Evolutionary conservation across 192 early-diverging fungal genomes (phyloP).

Genomic region (Coemansia sp.): DNA sequence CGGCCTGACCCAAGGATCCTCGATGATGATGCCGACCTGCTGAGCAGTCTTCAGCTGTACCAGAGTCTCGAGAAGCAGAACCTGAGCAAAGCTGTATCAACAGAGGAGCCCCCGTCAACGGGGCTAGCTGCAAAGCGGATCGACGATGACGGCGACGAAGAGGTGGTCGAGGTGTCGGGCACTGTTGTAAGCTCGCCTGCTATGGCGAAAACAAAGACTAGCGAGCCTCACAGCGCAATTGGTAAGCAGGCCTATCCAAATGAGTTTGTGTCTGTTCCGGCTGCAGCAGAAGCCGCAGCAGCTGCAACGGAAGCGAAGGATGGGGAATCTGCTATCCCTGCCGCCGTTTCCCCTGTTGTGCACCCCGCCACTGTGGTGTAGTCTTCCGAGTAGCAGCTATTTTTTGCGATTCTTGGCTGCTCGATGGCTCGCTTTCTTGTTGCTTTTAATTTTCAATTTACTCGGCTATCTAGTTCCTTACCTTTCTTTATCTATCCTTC

Average conservation of each 20-base stretch:
- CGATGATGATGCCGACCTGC: conserved; percentile 33
- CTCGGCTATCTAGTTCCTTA: background rate
- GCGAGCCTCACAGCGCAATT: background rate
- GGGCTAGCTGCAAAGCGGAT: background rate
- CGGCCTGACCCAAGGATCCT: conserved; percentile 13
- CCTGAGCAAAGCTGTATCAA: background rate
- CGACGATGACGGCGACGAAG: background rate
- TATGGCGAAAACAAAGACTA: background rate
- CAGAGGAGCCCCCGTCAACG: background rate
- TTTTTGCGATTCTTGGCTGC: background rate
- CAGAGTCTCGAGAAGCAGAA: conserved; percentile 37
- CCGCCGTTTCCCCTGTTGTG: background rate
- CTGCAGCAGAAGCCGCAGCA: background rate
- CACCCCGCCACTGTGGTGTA: background rate
- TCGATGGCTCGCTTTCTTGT: conserved; percentile 1
- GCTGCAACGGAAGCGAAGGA: background rate
- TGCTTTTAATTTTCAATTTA: conserved; percentile 2
- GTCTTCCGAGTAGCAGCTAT: background rate
- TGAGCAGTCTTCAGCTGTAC: conserved; percentile 44
- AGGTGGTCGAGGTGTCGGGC: conserved; percentile 4
- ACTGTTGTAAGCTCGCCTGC: background rate
- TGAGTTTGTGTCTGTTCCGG: conserved; percentile 1
- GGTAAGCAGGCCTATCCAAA: conserved; percentile 10
- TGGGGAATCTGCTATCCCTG: background rate
- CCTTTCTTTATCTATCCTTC: background rate